phyloP scores from a whole-genome alignment of 2,329 filamentous ascomycete species.

The Spiromastix sp. region DNA sequence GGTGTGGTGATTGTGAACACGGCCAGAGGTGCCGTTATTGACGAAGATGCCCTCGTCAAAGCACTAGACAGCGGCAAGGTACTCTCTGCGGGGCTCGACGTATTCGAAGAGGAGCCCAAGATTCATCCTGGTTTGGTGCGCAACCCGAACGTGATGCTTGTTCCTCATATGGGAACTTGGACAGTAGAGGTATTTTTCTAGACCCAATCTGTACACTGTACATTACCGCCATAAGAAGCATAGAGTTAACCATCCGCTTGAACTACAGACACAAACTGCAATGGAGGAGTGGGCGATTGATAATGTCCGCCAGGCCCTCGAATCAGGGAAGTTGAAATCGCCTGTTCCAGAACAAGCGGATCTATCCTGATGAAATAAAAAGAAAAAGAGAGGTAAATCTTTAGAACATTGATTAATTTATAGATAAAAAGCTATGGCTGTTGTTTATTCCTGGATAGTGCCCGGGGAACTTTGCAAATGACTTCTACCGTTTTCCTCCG shows the following conservation, averaged over 20 bases:
- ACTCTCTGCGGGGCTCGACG: constrained; percentile 62
- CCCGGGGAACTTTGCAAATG: too few relatives aligned
- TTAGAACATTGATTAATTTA: too few relatives aligned
- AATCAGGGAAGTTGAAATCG: constrained; percentile 52
- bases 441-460: too few relatives aligned
- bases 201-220: background rate
- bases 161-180: constrained; percentile 82
- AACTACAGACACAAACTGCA: constrained; percentile 37
- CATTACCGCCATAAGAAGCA: background rate
- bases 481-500: too few relatives aligned
- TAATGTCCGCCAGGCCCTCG: constrained; percentile 56
- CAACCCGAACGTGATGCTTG: constrained; percentile 61
- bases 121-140: constrained; percentile 61
- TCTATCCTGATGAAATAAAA: too few relatives aligned
- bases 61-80: constrained; percentile 63
- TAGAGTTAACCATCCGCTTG: constrained; percentile 1
- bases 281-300: constrained; percentile 69
- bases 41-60: constrained; percentile 67
- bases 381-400: too few relatives aligned
- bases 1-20: constrained; percentile 74
- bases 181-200: constrained; percentile 51
- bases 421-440: too few relatives aligned
- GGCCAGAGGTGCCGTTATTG: constrained; percentile 70
- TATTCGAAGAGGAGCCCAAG: constrained; percentile 71
- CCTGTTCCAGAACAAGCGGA: constrained; percentile 62